A percentile compares a stretch with the other conserved stretches of the same genome.
These are phyloP conservation scores for Nicotiana knightiana DNA, from an alignment of 257 asterid species.

Conservation along the genomic window DNA sequence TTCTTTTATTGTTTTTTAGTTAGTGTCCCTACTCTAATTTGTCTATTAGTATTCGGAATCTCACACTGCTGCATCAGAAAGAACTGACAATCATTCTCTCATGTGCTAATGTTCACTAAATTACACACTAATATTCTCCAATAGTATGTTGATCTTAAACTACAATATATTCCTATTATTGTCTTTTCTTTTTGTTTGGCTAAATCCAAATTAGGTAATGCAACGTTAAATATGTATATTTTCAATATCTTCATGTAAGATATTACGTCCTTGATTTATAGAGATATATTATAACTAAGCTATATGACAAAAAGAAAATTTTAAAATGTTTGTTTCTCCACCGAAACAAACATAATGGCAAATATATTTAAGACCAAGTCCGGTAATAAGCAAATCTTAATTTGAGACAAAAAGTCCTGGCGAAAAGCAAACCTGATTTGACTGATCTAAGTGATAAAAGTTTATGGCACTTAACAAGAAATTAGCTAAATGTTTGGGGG, in stretches of 20 bases:
- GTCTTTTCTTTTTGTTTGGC: not conserved
- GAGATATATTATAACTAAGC: no score
- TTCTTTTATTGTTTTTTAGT: not conserved
- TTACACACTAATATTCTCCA: not conserved
- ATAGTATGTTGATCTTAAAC: not conserved
- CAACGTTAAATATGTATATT: no score
- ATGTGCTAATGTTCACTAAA: not conserved
- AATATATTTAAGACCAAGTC: not conserved
- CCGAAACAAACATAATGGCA: no score
- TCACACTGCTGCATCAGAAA: not conserved
- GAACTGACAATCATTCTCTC: not conserved
- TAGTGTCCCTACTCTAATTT: not conserved
- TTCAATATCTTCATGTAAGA: no score
- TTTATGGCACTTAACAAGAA: not conserved
- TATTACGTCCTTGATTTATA: no score
- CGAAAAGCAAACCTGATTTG: not conserved
- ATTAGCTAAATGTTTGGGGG: not conserved
- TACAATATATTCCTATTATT: not conserved
- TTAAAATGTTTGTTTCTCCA: no score
- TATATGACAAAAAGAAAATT: no score
- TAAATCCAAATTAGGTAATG: not conserved
- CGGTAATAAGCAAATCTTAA: no score
- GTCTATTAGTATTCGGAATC: not conserved
- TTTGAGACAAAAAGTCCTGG: not conserved
- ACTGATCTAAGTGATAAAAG: not conserved